Base-by-base conservation (phyloP, 73 alveolate species). In the Stentor coeruleus region DNA sequence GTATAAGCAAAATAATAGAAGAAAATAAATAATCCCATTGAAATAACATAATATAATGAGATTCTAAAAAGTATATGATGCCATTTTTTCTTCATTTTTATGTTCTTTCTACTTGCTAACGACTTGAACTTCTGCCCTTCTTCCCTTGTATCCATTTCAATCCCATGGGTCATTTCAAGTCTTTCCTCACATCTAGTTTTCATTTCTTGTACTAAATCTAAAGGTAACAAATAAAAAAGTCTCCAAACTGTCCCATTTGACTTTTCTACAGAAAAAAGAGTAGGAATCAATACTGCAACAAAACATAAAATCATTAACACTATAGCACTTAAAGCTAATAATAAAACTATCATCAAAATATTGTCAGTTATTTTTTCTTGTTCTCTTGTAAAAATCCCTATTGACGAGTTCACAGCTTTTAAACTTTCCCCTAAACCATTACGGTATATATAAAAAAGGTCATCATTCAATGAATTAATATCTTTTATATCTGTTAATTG, bases 101-200 rank as follows among this genome's bases (percentile, higher is more conserved):
- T 57, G 28, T 57, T 57, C 15, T 31, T 57, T 57, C 73, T 57
- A 2, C 28, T 31, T 57, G 15, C 73, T 31, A 57, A 57, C 73
- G 73, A 57, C 28, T 57, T 57, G 28, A 57, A 57, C 28, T 57
- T 57, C 15, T 57, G 15, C 28, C 28, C 28, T 20, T 57, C 73
- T 20, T 57, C 28, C 28, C 28, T 57, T 57, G 15, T 57, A 57
- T 57, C 73, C 1, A 31, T 20, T 2, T 57, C 73, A 57, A 57
- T 57, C 73, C 73, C 73, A 57, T 57, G 73, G 73, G 73, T 57
- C 28, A 20, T n/a, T 31, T 57, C 73, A n/a, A 57, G 73, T 31
- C 73, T 57, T 57, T 57, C 73, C 28, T 57, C 73, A 2, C 73
- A 57, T 57, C 73, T 57, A 31, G 73, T 20, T 57, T 57, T 57